Conservation (phyloP, 805 yeast genomes). For the Metschnikowia santaceciliae region DNA sequence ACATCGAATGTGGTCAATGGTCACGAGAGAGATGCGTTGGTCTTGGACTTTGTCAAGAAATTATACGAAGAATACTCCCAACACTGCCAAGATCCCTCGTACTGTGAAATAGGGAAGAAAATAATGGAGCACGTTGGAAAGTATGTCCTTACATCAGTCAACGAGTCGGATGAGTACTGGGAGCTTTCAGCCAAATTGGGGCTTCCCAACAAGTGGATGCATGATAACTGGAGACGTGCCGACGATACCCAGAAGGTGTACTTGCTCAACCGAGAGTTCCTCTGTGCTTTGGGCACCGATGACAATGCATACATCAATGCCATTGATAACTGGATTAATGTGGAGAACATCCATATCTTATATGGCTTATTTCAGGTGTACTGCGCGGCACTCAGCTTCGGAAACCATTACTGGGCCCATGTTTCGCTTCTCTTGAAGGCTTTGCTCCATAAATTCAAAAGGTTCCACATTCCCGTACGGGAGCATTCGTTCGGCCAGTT, state of each 20-base stretch:
- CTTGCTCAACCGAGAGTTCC: conserved; percentile 25
- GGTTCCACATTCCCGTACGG: conserved; percentile 19
- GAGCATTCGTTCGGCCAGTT: conserved; percentile 22
- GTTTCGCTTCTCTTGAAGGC: conserved; percentile 22
- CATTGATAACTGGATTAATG: conserved; percentile 23
- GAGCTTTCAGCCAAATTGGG: conserved; percentile 26
- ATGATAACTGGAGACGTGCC: conserved; percentile 22
- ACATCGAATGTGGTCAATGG: neutral
- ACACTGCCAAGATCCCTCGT: conserved; percentile 21
- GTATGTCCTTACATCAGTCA: conserved; percentile 11
- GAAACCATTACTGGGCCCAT: conserved; percentile 28
- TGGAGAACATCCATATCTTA: conserved; percentile 19
- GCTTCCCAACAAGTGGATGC: conserved; percentile 21
- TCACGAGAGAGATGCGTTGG: conserved; percentile 14
- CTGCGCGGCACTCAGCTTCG: conserved; percentile 18
- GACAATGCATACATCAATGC: conserved; percentile 15
- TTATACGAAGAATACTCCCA: conserved; percentile 27
- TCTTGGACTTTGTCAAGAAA: conserved; percentile 20
- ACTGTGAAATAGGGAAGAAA: conserved; percentile 28
- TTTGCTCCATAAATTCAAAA: conserved; percentile 13
- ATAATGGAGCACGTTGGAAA: conserved; percentile 23
- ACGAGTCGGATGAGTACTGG: conserved; percentile 17
- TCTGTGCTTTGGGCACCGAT: conserved; percentile 19
- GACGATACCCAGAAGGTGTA: conserved; percentile 23
- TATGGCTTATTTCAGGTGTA: conserved; percentile 31